Conservation (phyloP, 768 basidiomycete species). For the Suillus subalutaceus region DNA sequence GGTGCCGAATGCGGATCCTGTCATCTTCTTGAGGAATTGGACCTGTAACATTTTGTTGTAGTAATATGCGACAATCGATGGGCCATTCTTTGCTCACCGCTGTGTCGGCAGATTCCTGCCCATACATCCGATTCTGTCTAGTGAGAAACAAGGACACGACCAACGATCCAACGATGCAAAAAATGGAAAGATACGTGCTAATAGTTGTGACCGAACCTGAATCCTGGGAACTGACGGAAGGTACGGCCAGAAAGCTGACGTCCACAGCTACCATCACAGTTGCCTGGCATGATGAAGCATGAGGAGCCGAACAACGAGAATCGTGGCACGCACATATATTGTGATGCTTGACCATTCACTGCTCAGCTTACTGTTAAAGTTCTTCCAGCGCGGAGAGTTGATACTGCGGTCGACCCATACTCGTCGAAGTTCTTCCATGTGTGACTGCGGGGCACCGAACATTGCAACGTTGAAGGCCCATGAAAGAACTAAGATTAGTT, state of each 20-base stretch:
- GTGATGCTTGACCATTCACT: slow-evolving; percentile 37
- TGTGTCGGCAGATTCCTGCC: slow-evolving; percentile 24
- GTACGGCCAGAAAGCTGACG: slow-evolving; percentile 39
- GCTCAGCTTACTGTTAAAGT: slow-evolving; percentile 9
- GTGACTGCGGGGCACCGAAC: slow-evolving; percentile 30
- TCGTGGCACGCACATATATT: slow-evolving; percentile 44
- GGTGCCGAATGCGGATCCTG: slow-evolving; percentile 32
- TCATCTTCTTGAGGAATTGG: slow-evolving; percentile 1
- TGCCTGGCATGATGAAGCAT: background rate
- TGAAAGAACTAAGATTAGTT: slow-evolving; percentile 14
- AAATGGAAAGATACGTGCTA: slow-evolving; percentile 37
- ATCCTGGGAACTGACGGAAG: slow-evolving; percentile 33
- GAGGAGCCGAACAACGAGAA: background rate
- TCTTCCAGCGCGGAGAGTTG: slow-evolving; percentile 15
- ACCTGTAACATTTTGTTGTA: background rate
- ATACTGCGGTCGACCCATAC: slow-evolving; percentile 14
- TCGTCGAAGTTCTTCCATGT: slow-evolving; percentile 20
- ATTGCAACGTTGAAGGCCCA: slow-evolving; percentile 23
- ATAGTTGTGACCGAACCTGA: slow-evolving; percentile 13
- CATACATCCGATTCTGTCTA: slow-evolving; percentile 38
- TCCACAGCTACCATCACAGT: slow-evolving; percentile 12
- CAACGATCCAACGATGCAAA: slow-evolving; percentile 37
- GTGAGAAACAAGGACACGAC: slow-evolving; percentile 38
- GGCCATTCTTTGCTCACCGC: slow-evolving; percentile 28
- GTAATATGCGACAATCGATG: background rate